Percentiles rank a stretch among this genome's conserved stretches.
Evolutionary conservation across 2,329 filamentous ascomycete species (phyloP).

Genomic region (Colletotrichum sp.): DNA sequence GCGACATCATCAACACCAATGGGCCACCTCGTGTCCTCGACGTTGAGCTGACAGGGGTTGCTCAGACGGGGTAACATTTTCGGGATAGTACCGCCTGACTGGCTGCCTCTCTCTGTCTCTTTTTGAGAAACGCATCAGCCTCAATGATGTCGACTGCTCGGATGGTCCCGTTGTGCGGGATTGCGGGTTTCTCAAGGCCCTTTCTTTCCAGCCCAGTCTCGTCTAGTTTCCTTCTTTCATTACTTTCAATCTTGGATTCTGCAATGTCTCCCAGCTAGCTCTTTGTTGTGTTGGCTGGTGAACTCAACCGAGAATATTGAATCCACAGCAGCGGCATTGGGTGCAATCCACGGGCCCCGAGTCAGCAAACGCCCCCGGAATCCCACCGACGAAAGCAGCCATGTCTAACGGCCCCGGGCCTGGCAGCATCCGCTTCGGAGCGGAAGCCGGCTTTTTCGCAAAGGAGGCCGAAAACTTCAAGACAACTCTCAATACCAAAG

Average conservation of each 20-base stretch:
- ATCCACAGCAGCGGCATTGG: background rate
- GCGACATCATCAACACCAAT: background rate
- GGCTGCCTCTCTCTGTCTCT: constrained; percentile 12
- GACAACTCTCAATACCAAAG: constrained; percentile 13
- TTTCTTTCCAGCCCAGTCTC: background rate
- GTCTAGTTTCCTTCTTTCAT: background rate
- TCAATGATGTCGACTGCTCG: background rate
- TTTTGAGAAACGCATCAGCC: constrained; percentile 1
- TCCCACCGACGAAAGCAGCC: background rate
- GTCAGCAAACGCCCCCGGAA: background rate
- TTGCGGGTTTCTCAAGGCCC: background rate
- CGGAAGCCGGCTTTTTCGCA: background rate
- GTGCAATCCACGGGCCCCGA: background rate
- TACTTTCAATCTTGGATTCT: background rate
- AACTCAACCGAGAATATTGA: background rate
- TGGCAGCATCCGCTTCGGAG: background rate
- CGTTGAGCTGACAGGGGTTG: background rate
- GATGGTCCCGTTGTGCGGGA: background rate
- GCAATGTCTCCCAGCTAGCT: background rate
- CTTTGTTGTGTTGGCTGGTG: background rate
- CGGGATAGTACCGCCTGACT: background rate
- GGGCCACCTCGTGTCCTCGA: background rate
- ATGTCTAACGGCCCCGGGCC: background rate
- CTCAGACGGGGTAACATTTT: background rate
- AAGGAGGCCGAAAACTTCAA: constrained; percentile 15